Evolutionary conservation across 345 rosid species (phyloP).

Genomic region (Iberis pinnata): DNA sequence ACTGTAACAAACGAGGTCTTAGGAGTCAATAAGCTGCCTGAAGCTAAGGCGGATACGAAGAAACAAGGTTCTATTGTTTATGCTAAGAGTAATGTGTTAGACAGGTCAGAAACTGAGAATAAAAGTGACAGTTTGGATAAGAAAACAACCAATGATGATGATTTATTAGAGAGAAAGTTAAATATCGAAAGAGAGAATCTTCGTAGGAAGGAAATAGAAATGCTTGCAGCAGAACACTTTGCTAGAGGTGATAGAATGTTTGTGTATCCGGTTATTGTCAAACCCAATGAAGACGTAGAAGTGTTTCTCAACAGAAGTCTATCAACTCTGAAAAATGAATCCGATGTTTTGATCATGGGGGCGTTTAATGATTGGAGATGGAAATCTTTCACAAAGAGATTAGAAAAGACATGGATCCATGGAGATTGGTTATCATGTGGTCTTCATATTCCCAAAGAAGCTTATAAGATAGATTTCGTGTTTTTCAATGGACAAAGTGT

Average conservation of each 20-base stretch:
- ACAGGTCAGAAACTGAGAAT: constrained; percentile 4
- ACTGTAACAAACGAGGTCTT: constrained; percentile 11
- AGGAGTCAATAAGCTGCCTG: constrained; percentile 18
- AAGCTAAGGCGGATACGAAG: constrained; percentile 27
- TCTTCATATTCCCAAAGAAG: constrained; percentile 74
- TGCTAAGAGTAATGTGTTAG: constrained; percentile 29
- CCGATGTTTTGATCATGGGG: constrained; percentile 73
- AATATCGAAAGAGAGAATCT: constrained; percentile 41
- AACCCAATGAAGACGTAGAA: constrained; percentile 66
- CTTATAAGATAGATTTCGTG: constrained; percentile 84
- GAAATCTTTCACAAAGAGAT: constrained; percentile 63
- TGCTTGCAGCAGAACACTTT: constrained; percentile 47
- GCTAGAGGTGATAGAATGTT: constrained; percentile 47
- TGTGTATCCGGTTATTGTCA: constrained; percentile 50
- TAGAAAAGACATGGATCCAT: constrained; percentile 49
- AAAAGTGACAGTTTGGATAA: constrained; percentile 18
- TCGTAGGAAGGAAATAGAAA: constrained; percentile 49
- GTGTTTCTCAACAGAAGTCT: constrained; percentile 61
- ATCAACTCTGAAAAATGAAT: constrained; percentile 49
- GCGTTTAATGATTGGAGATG: constrained; percentile 93
- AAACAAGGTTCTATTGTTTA: constrained; percentile 32
- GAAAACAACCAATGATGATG: constrained; percentile 23
- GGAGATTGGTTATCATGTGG: constrained; percentile 92
- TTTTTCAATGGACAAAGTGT: constrained; percentile 68
- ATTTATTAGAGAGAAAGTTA: constrained; percentile 34